Base-by-base conservation (phyloP, 1,284 basidiomycete species). In the Apiotrichum domesticum region DNA sequence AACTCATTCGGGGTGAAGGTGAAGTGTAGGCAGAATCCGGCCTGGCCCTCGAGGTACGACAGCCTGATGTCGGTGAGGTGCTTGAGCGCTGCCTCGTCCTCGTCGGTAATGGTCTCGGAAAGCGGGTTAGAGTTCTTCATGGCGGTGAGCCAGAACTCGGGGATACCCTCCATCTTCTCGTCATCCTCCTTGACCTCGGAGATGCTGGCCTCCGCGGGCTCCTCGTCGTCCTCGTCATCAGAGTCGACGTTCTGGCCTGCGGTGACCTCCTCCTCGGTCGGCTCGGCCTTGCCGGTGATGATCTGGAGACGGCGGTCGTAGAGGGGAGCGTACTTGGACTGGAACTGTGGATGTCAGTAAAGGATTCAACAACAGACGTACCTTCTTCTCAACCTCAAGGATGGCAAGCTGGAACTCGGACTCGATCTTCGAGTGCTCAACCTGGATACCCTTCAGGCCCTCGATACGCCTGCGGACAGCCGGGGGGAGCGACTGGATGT, bases 71-170 rank as follows among this genome's bases (percentile, higher is more conserved):
- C 84, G 68, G 79, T 79, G 59, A 93, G 82, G 63, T 80, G 75
- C 76, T 85, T 85, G 67, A 84, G 78, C 6, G 80, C 82, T 69
- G 80, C 86, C 62, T 87, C 90, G 75, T 98, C 95, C 55, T 87
- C 85, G 71, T 97, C 93, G 39, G 90, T 96, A 80, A 98, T 93
- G 71, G 94, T 81, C 55, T 94, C 91, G 48, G 84, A 83, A 55
- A 98, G 82, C 52, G 85, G 90, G 58, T 87, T 78, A 76, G 97
- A 91, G 78, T 96, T 98, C 69, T 90, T 86, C 63, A 98, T 83
- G 1, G 92, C 91, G 1, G 95, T 98, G 67, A 97, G 85, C 95
- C 95, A 98, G 82, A 98, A 98, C 72, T 96, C 87, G 60, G 94
- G 90, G 69, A 98, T 92, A 63, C 87, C 87, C 63, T 81, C 78